Evolutionary conservation across 2,329 filamentous ascomycete species (phyloP), one percentile per base, ranked within the genome.

Genomic region (Ustilaginoidea virens): DNA sequence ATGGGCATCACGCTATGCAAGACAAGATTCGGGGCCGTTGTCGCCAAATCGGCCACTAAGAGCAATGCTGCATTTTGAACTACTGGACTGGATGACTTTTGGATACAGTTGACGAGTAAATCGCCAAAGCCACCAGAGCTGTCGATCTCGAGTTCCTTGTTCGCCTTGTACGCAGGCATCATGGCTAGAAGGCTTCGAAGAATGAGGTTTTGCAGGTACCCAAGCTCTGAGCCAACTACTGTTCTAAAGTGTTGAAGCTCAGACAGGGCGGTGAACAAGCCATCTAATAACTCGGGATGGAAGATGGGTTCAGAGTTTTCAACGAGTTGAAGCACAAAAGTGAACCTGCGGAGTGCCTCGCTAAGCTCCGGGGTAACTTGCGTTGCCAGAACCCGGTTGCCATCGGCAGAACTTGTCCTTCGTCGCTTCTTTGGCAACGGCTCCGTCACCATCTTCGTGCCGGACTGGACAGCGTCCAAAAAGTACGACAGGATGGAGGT

Each of bases 1-100:
- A 98, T 87, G 9, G 90, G 90, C 90, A 98, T 98, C 30, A 98
- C 82, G 42, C 85, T 94, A 55, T 98, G 87, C 33, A 98, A 65
- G 3, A 98, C 82, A 27, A 92, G 61, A 49, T 93, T 86, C 0
- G 92, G 90, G 0, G 83, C 82, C 40, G 86, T 80, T 22, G 78
- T 78, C 14, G 90, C 87, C 23, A 98, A 63, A 32, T 75, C 79
- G 15, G 87, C 85, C 33, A 96, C 81, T 16, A 98, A 63, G 7
- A 96, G 69, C 10, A 98, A 63, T 4, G 90, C 86, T 5, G 79
- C 75, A 46, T 92, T 94, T 48, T 96, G 92, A 5, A 98, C 85
- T 38, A 93, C 83, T 1, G 86, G 85, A 49, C 80, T 94, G 16
- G 81, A 74, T 0, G 86, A 92, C 36, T 82, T 86, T 45, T 92